These are phyloP conservation scores for Arthrobotrys pseudoclavata DNA, from an alignment of 2,329 filamentous ascomycete genomes.

Conservation along the genomic window DNA sequence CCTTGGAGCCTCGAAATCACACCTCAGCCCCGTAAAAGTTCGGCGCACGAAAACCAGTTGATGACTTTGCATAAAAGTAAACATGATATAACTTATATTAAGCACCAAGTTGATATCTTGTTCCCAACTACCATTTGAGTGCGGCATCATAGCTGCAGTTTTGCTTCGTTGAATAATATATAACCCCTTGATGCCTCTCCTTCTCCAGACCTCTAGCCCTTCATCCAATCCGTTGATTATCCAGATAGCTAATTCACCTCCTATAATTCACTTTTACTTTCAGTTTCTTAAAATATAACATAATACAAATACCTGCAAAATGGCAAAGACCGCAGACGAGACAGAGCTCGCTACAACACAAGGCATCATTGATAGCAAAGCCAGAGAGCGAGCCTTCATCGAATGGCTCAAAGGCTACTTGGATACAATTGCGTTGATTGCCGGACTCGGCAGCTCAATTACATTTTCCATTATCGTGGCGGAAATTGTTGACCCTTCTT, in stretches of 20 bases:
- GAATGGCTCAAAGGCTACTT: slow-evolving; percentile 57
- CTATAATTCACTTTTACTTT: too few species aligned
- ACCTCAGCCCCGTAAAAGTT: not conserved
- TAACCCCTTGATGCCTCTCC: too few species aligned
- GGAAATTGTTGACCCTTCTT: slow-evolving; percentile 47
- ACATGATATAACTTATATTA: not conserved
- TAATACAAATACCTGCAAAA: not conserved
- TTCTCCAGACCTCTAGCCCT: too few species aligned
- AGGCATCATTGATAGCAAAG: slow-evolving; percentile 2
- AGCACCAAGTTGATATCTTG: not conserved
- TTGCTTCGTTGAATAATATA: too few species aligned
- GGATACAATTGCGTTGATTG: slow-evolving; percentile 54
- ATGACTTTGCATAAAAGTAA: not conserved
- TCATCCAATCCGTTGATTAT: too few species aligned
- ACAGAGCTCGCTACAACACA: slow-evolving; percentile 5
- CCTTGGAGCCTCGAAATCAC: not conserved
- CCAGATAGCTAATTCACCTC: too few species aligned
- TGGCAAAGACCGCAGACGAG: slow-evolving; percentile 9
- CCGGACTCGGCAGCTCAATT: slow-evolving; percentile 50
- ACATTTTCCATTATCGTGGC: slow-evolving; percentile 57
- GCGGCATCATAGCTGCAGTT: too few species aligned
- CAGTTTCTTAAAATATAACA: not conserved
- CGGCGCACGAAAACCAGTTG: not conserved
- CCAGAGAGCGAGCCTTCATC: slow-evolving; percentile 49
- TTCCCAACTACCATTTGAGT: not conserved